Base-by-base conservation (phyloP, 1,284 basidiomycete species). In the Jaminaea rosea region DNA sequence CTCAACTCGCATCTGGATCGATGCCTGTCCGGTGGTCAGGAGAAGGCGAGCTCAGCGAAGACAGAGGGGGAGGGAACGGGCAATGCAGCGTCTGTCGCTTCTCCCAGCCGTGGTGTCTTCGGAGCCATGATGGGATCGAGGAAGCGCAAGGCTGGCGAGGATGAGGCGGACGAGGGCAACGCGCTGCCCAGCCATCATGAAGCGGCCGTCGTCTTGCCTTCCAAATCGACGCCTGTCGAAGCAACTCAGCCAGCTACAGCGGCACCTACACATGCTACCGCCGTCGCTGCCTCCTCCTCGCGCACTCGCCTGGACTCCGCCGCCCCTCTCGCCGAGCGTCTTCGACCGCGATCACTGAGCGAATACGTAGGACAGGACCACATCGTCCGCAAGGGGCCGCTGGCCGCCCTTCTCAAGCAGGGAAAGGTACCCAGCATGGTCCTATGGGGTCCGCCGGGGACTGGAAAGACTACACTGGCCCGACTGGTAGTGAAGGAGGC, bases 391-490 rank as follows among this genome's bases (percentile, higher is more conserved):
- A 51, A 64, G 13, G 66, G 66, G 4, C 63, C 66, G 2, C 62
- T 72, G 46, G 57, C 58, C 26, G 52, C 62, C 46, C 60, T 72
- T 1, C 55, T 70, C 2, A 54, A 52, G 7, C 60, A 61, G 31
- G 68, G 66, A 9, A 55, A 51, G 15, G 58, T 72, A 29, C 66
- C 66, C 1, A 63, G 61, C n/a, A 61, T 63, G 55, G 67, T 72
- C 36, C 56, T 72, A 1, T 72, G 69, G 69, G 67, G 68, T 11
- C 70, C 70, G 4, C 70, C 70, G 0, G 69, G 69, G 9, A 64
- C 66, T 3, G 86, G 87, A 23, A 88, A 89, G 75, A 89, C 87
- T 2, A 89, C 87, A 0, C 75, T 90, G 6, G 86, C 87, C 0
- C 76, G 86, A 52, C 73, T 88, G 7, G 73, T 89, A 3, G 84